These are phyloP conservation scores for Malus asiatica DNA, from an alignment of 306 rosid genomes.

Conservation along the genomic window DNA sequence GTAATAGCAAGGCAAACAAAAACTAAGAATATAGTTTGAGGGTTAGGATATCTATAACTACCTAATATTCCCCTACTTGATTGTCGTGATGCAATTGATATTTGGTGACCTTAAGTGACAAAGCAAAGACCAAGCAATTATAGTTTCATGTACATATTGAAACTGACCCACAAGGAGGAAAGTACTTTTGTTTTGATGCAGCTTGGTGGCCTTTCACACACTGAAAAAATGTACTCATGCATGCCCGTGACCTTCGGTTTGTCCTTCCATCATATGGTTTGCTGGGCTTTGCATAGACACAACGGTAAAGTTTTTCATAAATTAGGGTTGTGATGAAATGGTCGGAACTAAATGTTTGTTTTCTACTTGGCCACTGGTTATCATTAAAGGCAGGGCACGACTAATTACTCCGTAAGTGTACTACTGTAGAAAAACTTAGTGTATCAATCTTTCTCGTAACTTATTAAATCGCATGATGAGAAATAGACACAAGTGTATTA, in stretches of 20 bases:
- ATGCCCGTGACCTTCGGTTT: background rate
- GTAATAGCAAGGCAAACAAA: background rate
- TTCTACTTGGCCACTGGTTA: background rate
- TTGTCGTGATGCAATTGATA: background rate
- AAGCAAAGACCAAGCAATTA: background rate
- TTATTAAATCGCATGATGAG: background rate
- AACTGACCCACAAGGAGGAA: background rate
- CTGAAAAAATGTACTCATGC: background rate
- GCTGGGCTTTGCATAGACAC: background rate
- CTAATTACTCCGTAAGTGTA: no score
- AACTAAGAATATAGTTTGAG: background rate
- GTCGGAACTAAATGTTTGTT: background rate
- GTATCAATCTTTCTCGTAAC: no score
- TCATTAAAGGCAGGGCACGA: background rate
- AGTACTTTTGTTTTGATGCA: background rate
- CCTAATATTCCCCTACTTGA: background rate
- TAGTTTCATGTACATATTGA: background rate
- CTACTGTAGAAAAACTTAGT: background rate
- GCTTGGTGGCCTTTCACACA: background rate
- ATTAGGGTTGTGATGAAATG: background rate
- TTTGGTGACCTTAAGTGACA: background rate
- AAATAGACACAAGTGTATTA: background rate
- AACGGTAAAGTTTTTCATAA: background rate
- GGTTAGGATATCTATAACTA: background rate
- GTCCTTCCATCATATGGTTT: background rate